Base-by-base conservation (phyloP, 2,329 filamentous ascomycete genomes). In the Epichloe elymi region DNA sequence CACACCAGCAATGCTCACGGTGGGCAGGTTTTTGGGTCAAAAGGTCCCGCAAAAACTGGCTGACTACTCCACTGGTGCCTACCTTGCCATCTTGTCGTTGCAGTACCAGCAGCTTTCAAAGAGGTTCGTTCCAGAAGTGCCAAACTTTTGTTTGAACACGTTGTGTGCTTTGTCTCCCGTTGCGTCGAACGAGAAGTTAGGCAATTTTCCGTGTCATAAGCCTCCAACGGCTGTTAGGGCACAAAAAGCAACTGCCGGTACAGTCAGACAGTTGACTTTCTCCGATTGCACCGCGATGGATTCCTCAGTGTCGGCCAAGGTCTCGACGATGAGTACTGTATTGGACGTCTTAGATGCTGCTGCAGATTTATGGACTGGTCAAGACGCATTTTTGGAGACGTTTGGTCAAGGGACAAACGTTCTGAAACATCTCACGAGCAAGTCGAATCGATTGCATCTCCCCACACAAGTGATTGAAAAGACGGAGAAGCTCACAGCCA, bases 1-100 rank as follows among this genome's bases (percentile, higher is more conserved):
- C 40, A 98, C 93, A 2, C 93, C 93, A 2, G 86, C 91, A 0
- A 85, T 88, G 67, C 79, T 96, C 5, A 78, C 83, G n/a, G 87
- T 97, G 67, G 79, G 79, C 12, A 81, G 88, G 50, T 96, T 86
- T 67, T 75, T 98, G 26, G 88, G 85, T 1, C 82, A 95, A 59
- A 88, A 82, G 51, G 74, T 83, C 0, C 82, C 88, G 0, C 73
- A 79, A 42, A 42, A 70, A 7, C 67, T 88, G 4, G 69, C 75
- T 7, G 86, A 93, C 57, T 78, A 87, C 54, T 78, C 80, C 3
- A 82, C 75, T 3, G 93, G 93, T 11, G 79, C 82, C 8, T 96
- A 88, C 63, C 70, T 95, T n/a, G 80, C 81, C 35, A 86, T 86
- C 20, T 72, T 97, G 38, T 82, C 80, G 48, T 66, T 95, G 30